A percentile compares a stretch with the other conserved stretches of the same genome.
phyloP scores from a whole-genome alignment of 306 rosid genomes.

The Cucurbita pepo region DNA sequence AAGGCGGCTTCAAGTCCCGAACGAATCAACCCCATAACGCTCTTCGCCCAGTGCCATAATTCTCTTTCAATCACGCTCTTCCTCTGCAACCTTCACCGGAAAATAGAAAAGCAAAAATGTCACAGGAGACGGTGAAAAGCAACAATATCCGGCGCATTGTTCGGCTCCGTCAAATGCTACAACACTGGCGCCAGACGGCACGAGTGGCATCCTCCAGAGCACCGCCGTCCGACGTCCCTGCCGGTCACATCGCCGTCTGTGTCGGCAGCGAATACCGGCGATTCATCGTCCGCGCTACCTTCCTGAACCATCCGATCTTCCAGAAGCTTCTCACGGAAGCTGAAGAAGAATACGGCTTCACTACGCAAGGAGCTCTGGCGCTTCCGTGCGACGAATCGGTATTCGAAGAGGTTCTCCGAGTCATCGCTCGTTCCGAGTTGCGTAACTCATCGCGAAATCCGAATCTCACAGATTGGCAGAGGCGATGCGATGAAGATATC shows the following conservation, averaged over 20 bases:
- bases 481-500: conserved; percentile 48
- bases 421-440: conserved; percentile 34
- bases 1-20: not conserved
- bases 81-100: not conserved
- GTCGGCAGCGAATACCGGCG: conserved; percentile 55
- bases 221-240: conserved; percentile 57
- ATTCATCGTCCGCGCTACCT: conserved; percentile 49
- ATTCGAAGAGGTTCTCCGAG: conserved; percentile 50
- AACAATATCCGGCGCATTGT: conserved; percentile 76
- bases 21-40: not conserved
- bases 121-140: conserved; percentile 23
- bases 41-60: not conserved
- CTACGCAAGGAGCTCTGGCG: conserved; percentile 53
- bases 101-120: conserved; percentile 12
- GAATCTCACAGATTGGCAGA: conserved; percentile 21
- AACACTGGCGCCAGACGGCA: conserved; percentile 60
- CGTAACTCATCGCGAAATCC: conserved; percentile 12
- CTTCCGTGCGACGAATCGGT: conserved; percentile 72
- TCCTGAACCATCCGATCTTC: conserved; percentile 85
- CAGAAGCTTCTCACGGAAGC: conserved; percentile 45
- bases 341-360: conserved; percentile 83
- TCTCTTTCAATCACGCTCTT: not conserved
- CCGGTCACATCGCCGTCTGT: conserved; percentile 74
- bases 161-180: conserved; percentile 64
- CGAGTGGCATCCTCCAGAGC: not conserved